A percentile compares a stretch with the other conserved stretches of the same genome.
These are phyloP conservation scores for Syzygium jambos DNA, from an alignment of 345 rosid species.

Conservation along the genomic window DNA sequence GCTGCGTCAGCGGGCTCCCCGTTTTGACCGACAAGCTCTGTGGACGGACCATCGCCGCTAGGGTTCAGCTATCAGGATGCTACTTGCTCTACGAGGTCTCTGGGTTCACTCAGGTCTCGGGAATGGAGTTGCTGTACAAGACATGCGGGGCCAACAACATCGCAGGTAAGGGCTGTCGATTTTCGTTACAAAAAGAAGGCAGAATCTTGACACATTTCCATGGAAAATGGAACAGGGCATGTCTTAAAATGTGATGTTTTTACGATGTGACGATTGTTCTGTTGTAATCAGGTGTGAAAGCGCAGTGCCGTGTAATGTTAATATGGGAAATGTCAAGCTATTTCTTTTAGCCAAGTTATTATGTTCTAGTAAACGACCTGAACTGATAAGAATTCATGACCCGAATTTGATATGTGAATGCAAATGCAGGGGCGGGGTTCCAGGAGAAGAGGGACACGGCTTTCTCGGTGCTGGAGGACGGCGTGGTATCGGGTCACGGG, in stretches of 20 bases:
- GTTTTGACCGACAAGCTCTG: conserved; percentile 65
- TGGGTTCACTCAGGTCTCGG: conserved; percentile 80
- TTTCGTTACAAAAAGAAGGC: not conserved
- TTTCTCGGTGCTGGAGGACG: conserved; percentile 54
- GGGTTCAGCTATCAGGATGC: conserved; percentile 87
- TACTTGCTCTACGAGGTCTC: conserved; percentile 76
- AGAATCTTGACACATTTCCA: not conserved
- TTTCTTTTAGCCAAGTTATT: not conserved
- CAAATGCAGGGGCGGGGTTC: conserved; percentile 50
- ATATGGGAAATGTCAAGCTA: not conserved
- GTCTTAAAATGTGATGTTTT: not conserved
- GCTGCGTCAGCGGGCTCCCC: conserved; percentile 86
- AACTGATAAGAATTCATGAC: not conserved
- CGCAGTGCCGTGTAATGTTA: not conserved
- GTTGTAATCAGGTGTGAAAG: not conserved
- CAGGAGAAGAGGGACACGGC: conserved; percentile 87
- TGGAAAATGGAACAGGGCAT: not conserved
- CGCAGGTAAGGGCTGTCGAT: conserved; percentile 6
- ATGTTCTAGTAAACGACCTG: not conserved
- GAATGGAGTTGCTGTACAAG: conserved; percentile 85
- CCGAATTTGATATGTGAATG: not conserved
- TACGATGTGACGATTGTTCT: not conserved
- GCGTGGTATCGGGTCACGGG: conserved; percentile 65
- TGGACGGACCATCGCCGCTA: conserved; percentile 63
- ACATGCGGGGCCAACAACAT: conserved; percentile 57